phyloP scores from a whole-genome alignment of 768 basidiomycete genomes.

The Coprinellus aureogranulatus region DNA sequence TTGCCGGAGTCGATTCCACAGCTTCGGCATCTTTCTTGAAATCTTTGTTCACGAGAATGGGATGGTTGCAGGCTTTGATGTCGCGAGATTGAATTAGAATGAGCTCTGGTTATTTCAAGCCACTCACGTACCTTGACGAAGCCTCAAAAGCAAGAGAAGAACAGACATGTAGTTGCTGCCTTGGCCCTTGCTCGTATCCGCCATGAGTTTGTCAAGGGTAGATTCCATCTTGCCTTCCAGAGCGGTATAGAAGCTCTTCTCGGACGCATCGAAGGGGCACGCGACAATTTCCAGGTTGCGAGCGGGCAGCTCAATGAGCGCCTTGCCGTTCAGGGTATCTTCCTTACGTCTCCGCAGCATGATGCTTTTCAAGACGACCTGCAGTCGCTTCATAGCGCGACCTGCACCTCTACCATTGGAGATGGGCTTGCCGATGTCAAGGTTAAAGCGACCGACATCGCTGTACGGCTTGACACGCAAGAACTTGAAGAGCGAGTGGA shows the following conservation, averaged over 20 bases:
- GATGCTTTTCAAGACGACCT: conserved; percentile 79
- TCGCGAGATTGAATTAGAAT: not conserved
- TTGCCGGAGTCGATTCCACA: conserved; percentile 59
- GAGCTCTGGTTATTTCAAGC: too few species aligned
- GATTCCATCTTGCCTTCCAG: conserved; percentile 66
- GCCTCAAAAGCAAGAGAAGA: conserved; percentile 68
- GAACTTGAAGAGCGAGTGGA: conserved; percentile 89
- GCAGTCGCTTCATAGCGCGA: conserved; percentile 81
- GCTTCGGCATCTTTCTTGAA: conserved; percentile 74
- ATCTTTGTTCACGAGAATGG: conserved; percentile 75
- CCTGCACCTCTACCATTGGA: conserved; percentile 58
- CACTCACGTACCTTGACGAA: conserved; percentile 74
- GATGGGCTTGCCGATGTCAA: conserved; percentile 75
- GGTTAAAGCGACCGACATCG: conserved; percentile 76
- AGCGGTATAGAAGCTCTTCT: conserved; percentile 75
- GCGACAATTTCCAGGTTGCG: conserved; percentile 68
- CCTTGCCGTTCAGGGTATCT: conserved; percentile 71
- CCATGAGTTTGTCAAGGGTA: conserved; percentile 66
- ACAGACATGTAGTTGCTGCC: conserved; percentile 69
- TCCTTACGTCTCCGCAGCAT: conserved; percentile 90
- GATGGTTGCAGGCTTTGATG: conserved; percentile 82
- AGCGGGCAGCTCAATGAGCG: conserved; percentile 75
- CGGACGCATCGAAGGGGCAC: conserved; percentile 74
- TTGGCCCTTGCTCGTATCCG: conserved; percentile 36
- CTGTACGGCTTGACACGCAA: conserved; percentile 79